These are phyloP conservation scores for Ricinus communis DNA, from an alignment of 345 rosid species.

Conservation along the genomic window DNA sequence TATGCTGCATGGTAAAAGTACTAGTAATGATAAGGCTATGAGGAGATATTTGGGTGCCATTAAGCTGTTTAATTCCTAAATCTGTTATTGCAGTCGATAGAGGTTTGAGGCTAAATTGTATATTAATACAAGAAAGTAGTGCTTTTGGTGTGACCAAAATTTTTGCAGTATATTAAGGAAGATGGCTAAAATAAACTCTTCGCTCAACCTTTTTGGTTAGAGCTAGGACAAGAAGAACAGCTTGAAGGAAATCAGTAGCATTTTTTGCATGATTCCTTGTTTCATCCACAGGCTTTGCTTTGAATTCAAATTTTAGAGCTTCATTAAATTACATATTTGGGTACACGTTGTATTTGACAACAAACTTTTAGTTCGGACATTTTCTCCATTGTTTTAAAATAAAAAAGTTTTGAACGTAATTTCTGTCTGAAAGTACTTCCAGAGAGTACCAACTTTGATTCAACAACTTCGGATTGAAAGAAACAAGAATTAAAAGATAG, in stretches of 20 bases:
- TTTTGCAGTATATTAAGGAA: neutral
- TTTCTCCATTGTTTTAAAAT: too few relatives aligned
- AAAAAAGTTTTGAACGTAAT: neutral
- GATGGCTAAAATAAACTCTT: neutral
- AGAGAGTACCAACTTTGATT: neutral
- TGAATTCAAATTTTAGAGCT: too few relatives aligned
- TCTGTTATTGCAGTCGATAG: neutral
- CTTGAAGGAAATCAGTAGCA: neutral
- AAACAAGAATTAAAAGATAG: too few relatives aligned
- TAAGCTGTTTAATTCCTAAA: neutral
- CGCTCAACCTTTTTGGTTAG: neutral
- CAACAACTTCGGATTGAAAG: neutral
- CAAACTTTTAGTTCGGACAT: too few relatives aligned
- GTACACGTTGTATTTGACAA: too few relatives aligned
- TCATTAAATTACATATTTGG: too few relatives aligned
- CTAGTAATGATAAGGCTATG: neutral
- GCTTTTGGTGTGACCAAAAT: neutral
- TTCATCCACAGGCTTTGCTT: too few relatives aligned
- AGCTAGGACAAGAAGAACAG: neutral
- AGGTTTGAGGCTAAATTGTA: neutral
- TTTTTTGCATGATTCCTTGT: neutral
- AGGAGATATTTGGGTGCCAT: neutral
- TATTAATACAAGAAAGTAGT: neutral
- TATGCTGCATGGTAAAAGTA: neutral
- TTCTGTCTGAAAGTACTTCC: neutral